Evolutionary conservation across 2,329 filamentous ascomycete genomes (phyloP), one percentile per base, ranked within the genome.

Genomic region (Emmonsia crescens): DNA sequence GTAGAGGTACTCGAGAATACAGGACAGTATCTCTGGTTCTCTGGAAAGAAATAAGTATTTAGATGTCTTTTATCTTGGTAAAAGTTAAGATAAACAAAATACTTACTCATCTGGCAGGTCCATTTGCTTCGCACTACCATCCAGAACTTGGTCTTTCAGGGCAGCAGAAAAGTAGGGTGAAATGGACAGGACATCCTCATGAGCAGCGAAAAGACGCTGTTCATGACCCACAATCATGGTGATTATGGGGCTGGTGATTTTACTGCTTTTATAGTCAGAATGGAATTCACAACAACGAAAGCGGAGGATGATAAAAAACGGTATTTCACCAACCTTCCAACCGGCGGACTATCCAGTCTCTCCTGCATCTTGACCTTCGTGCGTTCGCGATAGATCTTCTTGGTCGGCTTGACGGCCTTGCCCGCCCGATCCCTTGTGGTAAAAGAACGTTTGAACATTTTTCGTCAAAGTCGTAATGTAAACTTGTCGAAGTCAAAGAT

Each of bases 1-100:
- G 87, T 96, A 96, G 68, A 96, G 85, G 76, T 92, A 96, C 80
- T 96, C 92, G 79, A 96, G 90, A 71, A 96, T 82, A 72, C 89
- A 92, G 74, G 91, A 95, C 77, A 96, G 89, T 75, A 95, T 84
- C 81, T 96, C 91, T 68, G 92, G 91, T 80, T 96, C 90, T 82
- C 89, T 88, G 71, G 84, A 80, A 66, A 80, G 81, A 71, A 10
- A 57, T 63, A 21, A 64, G 62, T 36, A 46, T 51, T 63, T 66
- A 14, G 31, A 49, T 27, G 16, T 12, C 12, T 27, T 27, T 60
- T 42, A 46, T 46, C 62, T 66, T 38, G 19, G 27, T 1, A 2
- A 29, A 42, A 52, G 19, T 19, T 10, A n/a, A 36, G 19, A 55
- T 31, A 40, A 59, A 36, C 12, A 31, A 16, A 57, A 9, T 16